Evolutionary conservation across 306 rosid genomes (phyloP), one percentile per base, ranked within the genome.

Genomic region (Benincasa hispida): DNA sequence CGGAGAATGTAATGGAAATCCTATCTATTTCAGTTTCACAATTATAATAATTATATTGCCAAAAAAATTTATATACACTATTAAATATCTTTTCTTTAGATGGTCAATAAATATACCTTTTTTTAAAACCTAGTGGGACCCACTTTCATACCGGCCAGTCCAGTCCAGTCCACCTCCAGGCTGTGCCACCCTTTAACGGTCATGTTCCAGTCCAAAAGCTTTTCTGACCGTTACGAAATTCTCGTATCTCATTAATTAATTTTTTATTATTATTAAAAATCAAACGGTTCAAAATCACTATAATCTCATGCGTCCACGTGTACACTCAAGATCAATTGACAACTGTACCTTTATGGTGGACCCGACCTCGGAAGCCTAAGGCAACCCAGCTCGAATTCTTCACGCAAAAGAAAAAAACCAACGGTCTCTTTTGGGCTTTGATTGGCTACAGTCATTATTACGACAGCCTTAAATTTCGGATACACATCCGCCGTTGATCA

Each of bases 171-270:
- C 53, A 21, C n/a, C 2, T 67, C 53, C 74, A 67, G 75, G 24
- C 56, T 69, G 75, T 69, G 32, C 56, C 75, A 45, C 56, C 75
- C 75, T 68, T 37, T 70, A 70, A 70, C 76, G 76, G 76, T 47
- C 59, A 47, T 47, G 24, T 47, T 54, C 25, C 41, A 28, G 14
- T 28, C 57, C 58, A 70, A 25, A 45, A 70, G 76, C 51, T 70
- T 62, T 70, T 48, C 5, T 9, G 76, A 70, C 76, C 76, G 76
- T 70, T 70, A 47, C 24, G 4, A 70, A 70, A n/a, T 47, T 13
- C 34, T 42, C 76, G 10, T 15, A 25, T 70, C 59, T 47, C 17
- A 48, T 10, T 70, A 70, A 45, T 70, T 47, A 15, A 70, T 15
- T 8, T 27, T 8, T 17, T 45, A 12, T 50, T 50, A 3, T 21